Evolutionary conservation across 2,329 filamentous ascomycete species (phyloP), one percentile per base, ranked within the genome.

Genomic region (Ophiobolus disseminans): DNA sequence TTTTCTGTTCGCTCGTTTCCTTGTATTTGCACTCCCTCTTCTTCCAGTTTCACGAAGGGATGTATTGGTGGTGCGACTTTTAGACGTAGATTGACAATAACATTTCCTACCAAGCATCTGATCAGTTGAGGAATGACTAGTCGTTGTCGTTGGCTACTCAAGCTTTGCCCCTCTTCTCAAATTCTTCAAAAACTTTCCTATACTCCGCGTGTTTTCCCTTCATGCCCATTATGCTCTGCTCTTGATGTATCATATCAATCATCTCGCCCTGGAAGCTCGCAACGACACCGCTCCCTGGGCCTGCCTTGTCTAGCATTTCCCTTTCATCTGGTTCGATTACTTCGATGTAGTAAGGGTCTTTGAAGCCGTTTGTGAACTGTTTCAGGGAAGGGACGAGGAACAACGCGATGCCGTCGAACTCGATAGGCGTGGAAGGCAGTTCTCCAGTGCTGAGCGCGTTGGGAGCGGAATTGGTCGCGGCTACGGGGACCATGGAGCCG

Each of bases 401-500:
- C 14, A 70, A 48, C 10, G 67, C 68, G 13, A 67, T 66, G 11
- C 67, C 69, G 35, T 71, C 67, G 45, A 65, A 72, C 5, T 60
- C 56, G 11, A 53, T 54, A 6, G 66, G 48, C 14, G 47, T 45
- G 36, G 38, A 53, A 2, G 45, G 48, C 5, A 53, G 40, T 11
- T 44, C 28, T 32, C 22, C 28, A 17, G 41, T 47, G 46, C 36
- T 46, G 9, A 41, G 9, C 19, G 57, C 53, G 40, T 69, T 69
- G 21, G 69, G 55, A 0, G 53, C 53, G 5, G 63, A 58, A 7
- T 22, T 26, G 30, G 45, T 37, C 2, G 46, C 32, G 17, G 43
- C 23, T 23, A 41, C 50, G 16, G 58, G 55, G 9, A 61, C 50
- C 35, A 60, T 58, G 7, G 13, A 49, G 16, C 58, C 55, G 21